Evolutionary conservation across 208 protist species (phyloP), one percentile per base, ranked within the genome.

Genomic region (Wallacemonas sp.): DNA sequence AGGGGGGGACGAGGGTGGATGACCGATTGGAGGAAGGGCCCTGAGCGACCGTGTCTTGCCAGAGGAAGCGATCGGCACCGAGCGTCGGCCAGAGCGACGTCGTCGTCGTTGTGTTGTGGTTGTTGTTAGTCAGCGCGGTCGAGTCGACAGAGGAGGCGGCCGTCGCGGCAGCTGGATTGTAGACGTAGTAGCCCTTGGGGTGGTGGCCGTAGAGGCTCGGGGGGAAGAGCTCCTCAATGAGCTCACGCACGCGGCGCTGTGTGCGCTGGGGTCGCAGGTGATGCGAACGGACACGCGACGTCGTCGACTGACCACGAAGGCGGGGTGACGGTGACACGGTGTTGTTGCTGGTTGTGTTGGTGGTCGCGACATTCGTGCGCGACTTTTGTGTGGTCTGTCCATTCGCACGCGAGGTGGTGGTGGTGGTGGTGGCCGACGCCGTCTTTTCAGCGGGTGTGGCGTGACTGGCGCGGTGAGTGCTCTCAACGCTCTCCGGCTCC

Each of bases 141-240:
- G n/a, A n/a, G n/a, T n/a, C n/a, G n/a, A n/a, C n/a, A n/a, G n/a
- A n/a, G n/a, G n/a, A n/a, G n/a, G n/a, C 11, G 14, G 61, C 39
- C 5, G 39, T 38, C 2, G 44, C 29, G 22, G 59, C 28, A 31
- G 42, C 5, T 12, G 57, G 14, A 16, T 3, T 38, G 44, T 68
- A 59, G 22, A 63, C 32, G 57, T 32, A 44, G 23, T 22, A 29
- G 57, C 57, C 39, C 22, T 26, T 44, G 1, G 63, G 50, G 22
- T 59, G 52, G 22, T 59, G 52, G 16, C 49, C 70, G 48, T 61
- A 68, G 1, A 67, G 33, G 57, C 63, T 71, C 14, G 80, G 72
- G 1, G 77, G 77, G 59, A 82, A 92, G n/a, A 95, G 74, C 61
- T 95, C 89, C 39, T 91, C 81, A 18, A 95, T 77, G 25, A 95